These are phyloP conservation scores for Gryganskiella cystojenkinii DNA, from an alignment of 192 early-diverging fungal species.

Conservation along the genomic window DNA sequence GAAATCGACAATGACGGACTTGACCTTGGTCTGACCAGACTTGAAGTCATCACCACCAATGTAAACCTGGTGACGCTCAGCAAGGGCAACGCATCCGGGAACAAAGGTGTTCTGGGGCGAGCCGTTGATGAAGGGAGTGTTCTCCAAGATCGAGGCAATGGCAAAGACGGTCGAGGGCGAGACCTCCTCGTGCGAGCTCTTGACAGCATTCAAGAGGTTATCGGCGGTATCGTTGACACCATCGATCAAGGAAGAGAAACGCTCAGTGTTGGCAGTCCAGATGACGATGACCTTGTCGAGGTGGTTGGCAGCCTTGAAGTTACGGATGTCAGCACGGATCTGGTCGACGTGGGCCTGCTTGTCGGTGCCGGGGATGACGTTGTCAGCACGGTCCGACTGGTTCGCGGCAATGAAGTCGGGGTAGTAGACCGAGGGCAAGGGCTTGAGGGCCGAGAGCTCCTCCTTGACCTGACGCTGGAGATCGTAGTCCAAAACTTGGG, in stretches of 20 bases:
- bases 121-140: conserved; percentile 97
- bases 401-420: conserved; percentile 99
- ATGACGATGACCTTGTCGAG: conserved; percentile 96
- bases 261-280: conserved; percentile 99
- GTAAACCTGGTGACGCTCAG: conserved; percentile 88
- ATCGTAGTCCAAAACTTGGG: conserved; percentile 96
- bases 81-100: conserved; percentile 91
- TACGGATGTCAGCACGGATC: conserved; percentile 94
- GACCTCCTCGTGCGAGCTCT: conserved; percentile 87
- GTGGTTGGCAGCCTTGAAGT: conserved; percentile 89
- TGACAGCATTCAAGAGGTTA: conserved; percentile 87
- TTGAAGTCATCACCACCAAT: conserved; percentile 99
- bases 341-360: conserved; percentile 95
- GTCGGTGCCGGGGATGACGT: conserved; percentile 82
- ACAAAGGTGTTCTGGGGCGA: conserved; percentile 99
- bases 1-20: conserved; percentile 98
- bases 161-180: conserved; percentile 98
- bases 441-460: conserved; percentile 84
- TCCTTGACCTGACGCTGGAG: conserved; percentile 92
- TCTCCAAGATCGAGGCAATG: conserved; percentile 95
- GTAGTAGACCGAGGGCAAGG: conserved; percentile 97
- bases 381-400: conserved; percentile 97
- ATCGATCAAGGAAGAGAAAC: conserved; percentile 83
- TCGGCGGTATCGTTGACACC: conserved; percentile 98
- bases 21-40: conserved; percentile 99